Percentiles rank a stretch among this genome's conserved stretches.
phyloP scores from a whole-genome alignment of 2,329 filamentous ascomycete genomes.

The Fusarium oxysporum region DNA sequence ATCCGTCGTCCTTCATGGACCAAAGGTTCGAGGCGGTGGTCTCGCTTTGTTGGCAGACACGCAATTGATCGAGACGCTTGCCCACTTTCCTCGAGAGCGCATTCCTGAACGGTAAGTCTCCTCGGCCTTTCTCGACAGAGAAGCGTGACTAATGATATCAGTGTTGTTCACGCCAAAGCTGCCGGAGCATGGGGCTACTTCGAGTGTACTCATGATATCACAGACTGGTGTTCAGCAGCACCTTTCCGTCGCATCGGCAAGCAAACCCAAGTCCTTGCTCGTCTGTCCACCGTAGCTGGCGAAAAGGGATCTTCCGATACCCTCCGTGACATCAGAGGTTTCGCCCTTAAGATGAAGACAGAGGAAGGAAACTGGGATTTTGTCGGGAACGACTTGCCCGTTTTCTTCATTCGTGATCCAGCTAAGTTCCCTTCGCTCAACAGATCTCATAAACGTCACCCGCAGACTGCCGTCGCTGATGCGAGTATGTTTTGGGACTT shows the following conservation, averaged over 20 bases:
- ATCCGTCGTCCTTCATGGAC: not conserved
- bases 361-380: conserved; percentile 15
- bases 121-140: fast-evolving
- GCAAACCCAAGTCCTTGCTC: not conserved
- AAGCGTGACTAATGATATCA: not conserved
- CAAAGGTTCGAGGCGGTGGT: not conserved
- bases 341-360: conserved; percentile 13
- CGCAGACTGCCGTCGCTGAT: not conserved
- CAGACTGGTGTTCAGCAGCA: conserved; percentile 7
- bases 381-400: conserved; percentile 5
- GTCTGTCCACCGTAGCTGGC: not conserved
- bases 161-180: conserved; percentile 11
- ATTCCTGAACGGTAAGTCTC: not conserved
- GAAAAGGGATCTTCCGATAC: conserved; percentile 3
- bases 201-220: conserved; percentile 8
- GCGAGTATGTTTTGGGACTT: conserved; percentile 17
- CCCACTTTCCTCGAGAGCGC: conserved; percentile 1
- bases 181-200: conserved; percentile 9
- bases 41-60: not conserved
- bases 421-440: conserved; percentile 4
- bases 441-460: conserved; percentile 2
- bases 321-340: conserved; percentile 3
- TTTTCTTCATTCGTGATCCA: conserved; percentile 11
- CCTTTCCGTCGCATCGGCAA: conserved; percentile 1
- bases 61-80: conserved; percentile 7